phyloP scores from a whole-genome alignment of 2,329 filamentous ascomycete genomes.

The Pseudopyricularia cyperi region DNA sequence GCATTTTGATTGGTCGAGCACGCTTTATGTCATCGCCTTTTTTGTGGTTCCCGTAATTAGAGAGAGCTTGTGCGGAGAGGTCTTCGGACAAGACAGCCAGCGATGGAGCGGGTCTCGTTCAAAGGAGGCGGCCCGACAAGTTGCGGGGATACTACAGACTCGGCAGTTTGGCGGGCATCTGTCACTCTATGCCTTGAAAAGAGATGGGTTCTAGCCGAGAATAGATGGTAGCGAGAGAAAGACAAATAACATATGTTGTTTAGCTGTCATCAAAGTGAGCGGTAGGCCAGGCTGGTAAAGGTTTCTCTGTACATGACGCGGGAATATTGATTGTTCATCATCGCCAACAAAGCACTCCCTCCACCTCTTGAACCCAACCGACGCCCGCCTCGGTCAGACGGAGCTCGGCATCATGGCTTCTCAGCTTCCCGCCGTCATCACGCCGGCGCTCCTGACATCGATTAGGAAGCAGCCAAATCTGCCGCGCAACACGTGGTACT shows the following conservation, averaged over 20 bases:
- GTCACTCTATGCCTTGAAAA: neutral
- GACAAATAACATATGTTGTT: neutral
- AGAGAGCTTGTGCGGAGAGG: neutral
- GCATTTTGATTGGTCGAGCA: too few relatives aligned
- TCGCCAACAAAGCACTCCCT: neutral
- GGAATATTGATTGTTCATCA: neutral
- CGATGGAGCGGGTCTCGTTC: neutral
- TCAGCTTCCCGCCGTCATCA: slow-evolving; percentile 17
- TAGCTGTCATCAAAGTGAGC: neutral
- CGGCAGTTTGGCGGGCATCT: neutral
- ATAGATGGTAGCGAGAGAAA: neutral
- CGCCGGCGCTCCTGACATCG: slow-evolving; percentile 25
- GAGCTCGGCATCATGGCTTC: slow-evolving; percentile 5
- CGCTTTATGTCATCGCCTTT: too few relatives aligned
- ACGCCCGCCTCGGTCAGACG: neutral
- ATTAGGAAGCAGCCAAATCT: slow-evolving; percentile 26
- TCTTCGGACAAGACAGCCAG: neutral
- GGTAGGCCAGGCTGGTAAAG: neutral
- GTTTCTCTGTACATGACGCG: too few relatives aligned
- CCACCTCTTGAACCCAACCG: neutral
- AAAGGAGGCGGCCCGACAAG: neutral
- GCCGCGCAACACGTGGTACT: slow-evolving; percentile 33
- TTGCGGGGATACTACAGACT: neutral
- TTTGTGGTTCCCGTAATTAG: too few relatives aligned
- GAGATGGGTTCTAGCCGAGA: neutral